These are phyloP conservation scores for Withania somnifera DNA, from an alignment of 305 asterid genomes.

Conservation along the genomic window DNA sequence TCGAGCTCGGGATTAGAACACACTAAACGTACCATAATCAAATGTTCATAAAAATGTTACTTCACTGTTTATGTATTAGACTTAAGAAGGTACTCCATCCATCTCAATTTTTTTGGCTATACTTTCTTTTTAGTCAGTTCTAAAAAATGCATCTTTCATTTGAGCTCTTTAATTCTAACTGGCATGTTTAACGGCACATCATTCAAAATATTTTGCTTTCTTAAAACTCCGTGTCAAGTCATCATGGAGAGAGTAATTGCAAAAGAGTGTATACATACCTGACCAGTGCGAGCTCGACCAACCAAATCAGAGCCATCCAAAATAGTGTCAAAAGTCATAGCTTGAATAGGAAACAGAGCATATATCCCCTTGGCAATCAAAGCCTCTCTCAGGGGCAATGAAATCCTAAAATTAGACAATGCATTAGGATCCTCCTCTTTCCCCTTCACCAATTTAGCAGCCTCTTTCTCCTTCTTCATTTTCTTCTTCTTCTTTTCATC, in stretches of 20 bases:
- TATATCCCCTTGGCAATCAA: constrained; percentile 56
- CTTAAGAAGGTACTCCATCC: background rate
- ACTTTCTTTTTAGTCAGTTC: too few species aligned
- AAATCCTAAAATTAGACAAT: constrained; percentile 57
- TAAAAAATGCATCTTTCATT: too few species aligned
- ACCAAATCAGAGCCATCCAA: constrained; percentile 84
- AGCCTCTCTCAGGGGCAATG: constrained; percentile 46
- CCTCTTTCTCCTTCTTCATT: constrained; percentile 39
- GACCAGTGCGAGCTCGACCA: constrained; percentile 91
- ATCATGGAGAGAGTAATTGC: background rate
- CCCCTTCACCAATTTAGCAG: constrained; percentile 18
- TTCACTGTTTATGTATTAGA: background rate
- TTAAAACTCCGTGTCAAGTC: too few species aligned
- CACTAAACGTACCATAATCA: background rate
- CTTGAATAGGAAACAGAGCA: constrained; percentile 75
- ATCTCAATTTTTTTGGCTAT: too few species aligned
- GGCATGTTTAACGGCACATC: too few species aligned
- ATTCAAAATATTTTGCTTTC: too few species aligned
- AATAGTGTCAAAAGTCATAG: constrained; percentile 59
- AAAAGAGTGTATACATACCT: constrained; percentile 47
- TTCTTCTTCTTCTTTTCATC: constrained; percentile 9
- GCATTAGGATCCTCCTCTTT: constrained; percentile 46
- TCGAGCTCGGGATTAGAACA: background rate
- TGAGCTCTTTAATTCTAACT: too few species aligned
- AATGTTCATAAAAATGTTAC: background rate